phyloP scores from a whole-genome alignment of 768 basidiomycete genomes.

The Suillus lakei region DNA sequence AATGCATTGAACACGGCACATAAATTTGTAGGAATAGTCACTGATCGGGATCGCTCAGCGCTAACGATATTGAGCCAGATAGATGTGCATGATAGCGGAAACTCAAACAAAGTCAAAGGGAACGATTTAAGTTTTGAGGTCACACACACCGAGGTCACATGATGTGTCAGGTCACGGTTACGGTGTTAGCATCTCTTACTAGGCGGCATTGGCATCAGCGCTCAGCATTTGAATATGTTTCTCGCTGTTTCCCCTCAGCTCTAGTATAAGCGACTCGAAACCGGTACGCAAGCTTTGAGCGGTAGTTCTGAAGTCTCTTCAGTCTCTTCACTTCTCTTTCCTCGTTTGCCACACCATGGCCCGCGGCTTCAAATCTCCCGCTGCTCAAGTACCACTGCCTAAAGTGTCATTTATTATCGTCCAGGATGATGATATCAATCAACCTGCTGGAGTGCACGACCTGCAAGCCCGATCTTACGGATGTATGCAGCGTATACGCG shows the following conservation, averaged over 20 bases:
- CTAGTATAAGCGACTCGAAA: neutral
- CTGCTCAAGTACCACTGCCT: constrained; percentile 51
- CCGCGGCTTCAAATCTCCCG: constrained; percentile 42
- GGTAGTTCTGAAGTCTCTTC: neutral
- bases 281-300: neutral
- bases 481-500: constrained; percentile 52
- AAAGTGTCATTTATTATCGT: constrained; percentile 72
- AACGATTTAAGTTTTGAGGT: neutral
- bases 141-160: neutral
- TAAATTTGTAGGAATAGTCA: neutral
- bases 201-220: no score
- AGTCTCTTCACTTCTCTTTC: neutral
- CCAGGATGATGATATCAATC: constrained; percentile 63
- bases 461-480: constrained; percentile 70
- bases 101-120: no score
- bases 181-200: neutral
- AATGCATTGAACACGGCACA: neutral
- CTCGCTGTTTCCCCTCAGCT: neutral
- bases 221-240: neutral
- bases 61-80: neutral
- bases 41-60: neutral
- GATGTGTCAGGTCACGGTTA: neutral
- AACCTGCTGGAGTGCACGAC: constrained; percentile 68
- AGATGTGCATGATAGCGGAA: no score
- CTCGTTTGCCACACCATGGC: constrained; percentile 34